Evolutionary conservation across 1,284 basidiomycete genomes (phyloP), one percentile per base, ranked within the genome.

Genomic region (Ustilago xerochloae): DNA sequence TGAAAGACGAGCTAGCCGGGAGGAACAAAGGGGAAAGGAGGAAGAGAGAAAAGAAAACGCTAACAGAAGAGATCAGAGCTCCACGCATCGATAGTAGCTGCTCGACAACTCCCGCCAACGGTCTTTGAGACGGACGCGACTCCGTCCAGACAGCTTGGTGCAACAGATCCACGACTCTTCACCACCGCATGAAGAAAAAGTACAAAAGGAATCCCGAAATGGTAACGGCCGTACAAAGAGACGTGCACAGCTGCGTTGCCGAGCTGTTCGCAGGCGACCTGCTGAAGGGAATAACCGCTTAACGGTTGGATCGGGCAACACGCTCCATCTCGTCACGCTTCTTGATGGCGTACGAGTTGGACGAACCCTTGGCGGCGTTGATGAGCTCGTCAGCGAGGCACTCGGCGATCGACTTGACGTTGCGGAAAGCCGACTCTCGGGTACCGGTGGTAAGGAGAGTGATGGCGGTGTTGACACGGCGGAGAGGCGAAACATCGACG

Each of bases 281-380:
- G n/a, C n/a, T n/a, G 33, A 13, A 22, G 18, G 16, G 30, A 18
- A 63, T 36, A 39, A 62, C 64, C 63, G 67, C 77, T 90, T 90
- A 98, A 90, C 96, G 93, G 89, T 98, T 98, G 87, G 93, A 95
- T 89, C 97, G 97, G 89, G 96, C 96, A 73, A 99, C 96, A 90
- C 96, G 96, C 90, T 98, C 96, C 81, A 98, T 90, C 88, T 95
- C 93, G 86, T 94, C 93, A 87, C 88, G 88, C 87, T 89, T 89
- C 88, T 97, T 97, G 90, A 99, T 99, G 80, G 97, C 96, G 86
- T 97, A 99, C 73, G 96, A 98, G 92, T 99, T 99, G 84, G 95
- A 98, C 67, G 97, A 99, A 78, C 97, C 97, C 90, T 99, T 99
- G 83, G 97, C 97, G 69, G 97, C 97, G 88, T 99, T 99, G 90